phyloP scores from a whole-genome alignment of 2,329 filamentous ascomycete genomes.

The Waltergamsia citrina region DNA sequence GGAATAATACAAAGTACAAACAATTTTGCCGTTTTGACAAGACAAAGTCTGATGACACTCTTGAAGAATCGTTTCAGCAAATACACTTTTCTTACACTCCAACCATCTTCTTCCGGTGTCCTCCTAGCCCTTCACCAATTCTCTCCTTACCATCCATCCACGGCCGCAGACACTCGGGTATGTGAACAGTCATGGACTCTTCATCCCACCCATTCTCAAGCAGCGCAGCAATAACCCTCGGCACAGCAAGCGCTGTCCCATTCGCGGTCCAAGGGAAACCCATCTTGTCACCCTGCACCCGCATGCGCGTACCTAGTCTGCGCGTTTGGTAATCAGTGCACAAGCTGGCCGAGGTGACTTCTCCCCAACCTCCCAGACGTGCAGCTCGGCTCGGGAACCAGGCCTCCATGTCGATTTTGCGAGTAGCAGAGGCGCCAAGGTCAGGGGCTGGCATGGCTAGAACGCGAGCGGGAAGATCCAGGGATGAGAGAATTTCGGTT shows the following conservation, averaged over 20 bases:
- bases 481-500: slow-evolving; percentile 65
- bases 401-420: slow-evolving; percentile 90
- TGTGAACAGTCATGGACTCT: slow-evolving; percentile 50
- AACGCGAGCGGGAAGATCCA: slow-evolving; percentile 77
- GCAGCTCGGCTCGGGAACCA: slow-evolving; percentile 70
- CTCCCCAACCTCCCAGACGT: slow-evolving; percentile 63
- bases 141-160: slow-evolving; percentile 74
- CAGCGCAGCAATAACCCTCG: slow-evolving; percentile 78
- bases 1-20: no score
- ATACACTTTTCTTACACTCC: slow-evolving; percentile 2
- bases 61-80: no score
- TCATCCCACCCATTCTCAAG: slow-evolving; percentile 89
- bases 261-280: slow-evolving; percentile 86
- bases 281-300: slow-evolving; percentile 42
- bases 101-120: slow-evolving; percentile 11
- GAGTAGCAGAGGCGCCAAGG: slow-evolving; percentile 75
- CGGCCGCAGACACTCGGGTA: slow-evolving; percentile 70
- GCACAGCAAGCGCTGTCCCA: slow-evolving; percentile 86
- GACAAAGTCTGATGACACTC: no score
- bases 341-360: slow-evolving; percentile 82
- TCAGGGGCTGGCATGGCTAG: slow-evolving; percentile 88
- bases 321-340: slow-evolving; percentile 94
- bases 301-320: slow-evolving; percentile 67
- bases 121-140: slow-evolving; percentile 45
- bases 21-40: no score